Base-by-base conservation (phyloP, 345 rosid genomes). In the Rhodamnia rubescens region DNA sequence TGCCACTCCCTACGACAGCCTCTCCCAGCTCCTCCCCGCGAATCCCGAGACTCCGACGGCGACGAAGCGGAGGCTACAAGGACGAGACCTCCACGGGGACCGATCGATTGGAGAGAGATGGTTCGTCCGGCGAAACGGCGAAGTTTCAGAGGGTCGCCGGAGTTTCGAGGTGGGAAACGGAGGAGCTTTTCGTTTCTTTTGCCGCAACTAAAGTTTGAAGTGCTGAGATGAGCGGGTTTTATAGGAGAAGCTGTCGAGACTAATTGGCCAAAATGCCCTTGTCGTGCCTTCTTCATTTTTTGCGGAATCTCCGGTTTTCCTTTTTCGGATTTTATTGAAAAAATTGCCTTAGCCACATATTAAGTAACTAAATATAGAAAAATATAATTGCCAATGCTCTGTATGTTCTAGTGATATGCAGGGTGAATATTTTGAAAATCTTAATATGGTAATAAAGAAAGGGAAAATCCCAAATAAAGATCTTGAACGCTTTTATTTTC, bases 1-100 rank as follows among this genome's bases (percentile, higher is more conserved):
- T 61, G 75, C 90, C 90, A 86, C 88, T 69, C 80, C 42, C 80
- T 8, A 18, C 80, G 47, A 36, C 47, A 36, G 80, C 47, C 47
- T 21, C 81, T 40, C 86, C 89, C 90, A 64, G 87, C 85, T 85
- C 86, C 83, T 85, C 74, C 74, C 44, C 83, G 12, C 80, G 75
- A 69, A 13, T 56, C 36, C 53, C 75, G 20, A 61, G 53, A 9
- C 21, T 26, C 53, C 24, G 18, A 40, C 26, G 80, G 4, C 80
- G 47, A 20, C 47, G 24, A 61, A 84, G 44, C 83, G 85, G 86
- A 88, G 54, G 47, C 20, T 36, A 69, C 78, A 32, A 69, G 47
- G 47, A 69, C 24, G 13, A 69, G 47, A 36, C 47, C 26, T 69
- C 80, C 26, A 36, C 18, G 80, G 4, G 78, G 24, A 21, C 4